Conservation (phyloP, 2,329 filamentous ascomycete genomes). For the Trichoderma sp. region DNA sequence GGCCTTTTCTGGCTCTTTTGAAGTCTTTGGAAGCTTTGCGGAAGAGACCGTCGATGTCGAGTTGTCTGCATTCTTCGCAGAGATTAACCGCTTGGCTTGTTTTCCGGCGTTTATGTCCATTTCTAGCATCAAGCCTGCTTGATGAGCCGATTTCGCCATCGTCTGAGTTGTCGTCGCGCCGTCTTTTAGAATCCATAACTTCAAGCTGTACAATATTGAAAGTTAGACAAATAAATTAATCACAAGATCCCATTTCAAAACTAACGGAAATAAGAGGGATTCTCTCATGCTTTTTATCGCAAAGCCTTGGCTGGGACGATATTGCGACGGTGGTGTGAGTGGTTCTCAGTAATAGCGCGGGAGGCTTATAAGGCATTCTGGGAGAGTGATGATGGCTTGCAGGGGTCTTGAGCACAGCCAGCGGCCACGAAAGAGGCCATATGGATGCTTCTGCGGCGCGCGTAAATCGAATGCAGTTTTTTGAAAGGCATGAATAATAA, state of each 20-base stretch:
- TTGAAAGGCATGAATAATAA: not conserved
- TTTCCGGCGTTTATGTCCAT: constrained; percentile 1
- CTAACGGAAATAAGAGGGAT: not conserved
- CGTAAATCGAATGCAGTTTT: not conserved
- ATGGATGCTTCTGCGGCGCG: not conserved
- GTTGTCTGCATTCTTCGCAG: constrained; percentile 9
- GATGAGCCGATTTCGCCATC: not conserved
- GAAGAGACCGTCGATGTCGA: constrained; percentile 5
- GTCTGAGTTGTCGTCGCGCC: not conserved
- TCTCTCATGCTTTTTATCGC: not conserved
- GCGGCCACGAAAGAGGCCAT: not conserved
- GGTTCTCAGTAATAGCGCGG: not conserved
- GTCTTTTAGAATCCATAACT: constrained; percentile 1
- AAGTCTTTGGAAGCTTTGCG: not conserved
- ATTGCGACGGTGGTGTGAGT: not conserved
- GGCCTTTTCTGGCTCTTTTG: not conserved
- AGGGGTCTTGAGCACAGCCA: not conserved
- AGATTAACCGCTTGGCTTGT: not conserved
- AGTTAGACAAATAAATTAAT: not conserved
- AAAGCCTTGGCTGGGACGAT: not conserved
- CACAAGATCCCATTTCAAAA: not conserved
- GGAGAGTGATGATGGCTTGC: not conserved
- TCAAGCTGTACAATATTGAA: not conserved
- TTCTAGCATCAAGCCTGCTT: not conserved
- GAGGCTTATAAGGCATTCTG: constrained; percentile 9